A percentile compares a stretch with the other conserved stretches of the same genome.
phyloP scores from a whole-genome alignment of 2,329 filamentous ascomycete species.

The Aspergillus pseudoglaucus region DNA sequence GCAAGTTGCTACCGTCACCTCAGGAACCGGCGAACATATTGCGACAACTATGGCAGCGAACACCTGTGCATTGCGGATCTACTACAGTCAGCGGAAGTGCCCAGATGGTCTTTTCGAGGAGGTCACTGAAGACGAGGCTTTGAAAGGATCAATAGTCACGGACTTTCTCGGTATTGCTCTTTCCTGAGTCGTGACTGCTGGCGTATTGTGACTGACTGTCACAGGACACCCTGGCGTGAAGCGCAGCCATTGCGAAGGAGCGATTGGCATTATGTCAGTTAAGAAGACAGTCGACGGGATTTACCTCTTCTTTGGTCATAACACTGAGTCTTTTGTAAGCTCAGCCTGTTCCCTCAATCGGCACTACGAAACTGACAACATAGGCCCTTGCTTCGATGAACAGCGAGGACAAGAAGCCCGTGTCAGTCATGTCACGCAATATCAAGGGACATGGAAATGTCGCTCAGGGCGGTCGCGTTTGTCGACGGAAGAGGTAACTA shows the following conservation, averaged over 20 bases:
- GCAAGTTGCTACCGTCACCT: conserved; percentile 77
- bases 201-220: conserved; percentile 2
- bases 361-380: conserved; percentile 4
- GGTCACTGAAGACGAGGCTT: conserved; percentile 69
- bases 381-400: conserved; percentile 81
- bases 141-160: conserved; percentile 70
- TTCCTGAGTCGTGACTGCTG: not conserved
- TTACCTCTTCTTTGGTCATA: conserved; percentile 90
- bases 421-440: conserved; percentile 82
- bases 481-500: conserved; percentile 22
- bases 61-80: conserved; percentile 78
- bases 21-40: conserved; percentile 97
- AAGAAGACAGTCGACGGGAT: conserved; percentile 74
- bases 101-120: conserved; percentile 55
- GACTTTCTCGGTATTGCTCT: conserved; percentile 70
- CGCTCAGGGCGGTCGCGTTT: conserved; percentile 41
- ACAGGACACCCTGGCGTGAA: conserved; percentile 72
- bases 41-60: conserved; percentile 87
- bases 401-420: conserved; percentile 64
- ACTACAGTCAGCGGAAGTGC: conserved; percentile 59
- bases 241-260: conserved; percentile 71
- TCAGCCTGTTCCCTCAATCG: not conserved
- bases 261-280: conserved; percentile 83
- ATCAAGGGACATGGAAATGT: conserved; percentile 44
- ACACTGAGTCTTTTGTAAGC: conserved; percentile 74